Evolutionary conservation across 2,329 filamentous ascomycete species (phyloP).

Genomic region (Lachnellula cervina): DNA sequence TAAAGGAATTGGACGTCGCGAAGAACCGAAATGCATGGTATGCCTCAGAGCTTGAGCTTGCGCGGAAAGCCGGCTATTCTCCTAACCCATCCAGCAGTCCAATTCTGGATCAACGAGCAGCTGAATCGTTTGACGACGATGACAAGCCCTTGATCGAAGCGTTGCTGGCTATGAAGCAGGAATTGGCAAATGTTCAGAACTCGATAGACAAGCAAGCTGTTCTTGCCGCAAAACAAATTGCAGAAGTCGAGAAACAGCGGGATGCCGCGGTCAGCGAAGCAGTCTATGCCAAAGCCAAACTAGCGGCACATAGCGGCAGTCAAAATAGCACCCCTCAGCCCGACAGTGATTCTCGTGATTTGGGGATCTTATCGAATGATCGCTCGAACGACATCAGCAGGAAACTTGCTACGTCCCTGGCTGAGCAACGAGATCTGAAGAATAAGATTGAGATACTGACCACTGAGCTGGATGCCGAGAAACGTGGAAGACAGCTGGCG

Average conservation of each 20-base stretch:
- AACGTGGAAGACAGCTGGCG: slow-evolving; percentile 71
- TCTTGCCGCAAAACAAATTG: slow-evolving; percentile 80
- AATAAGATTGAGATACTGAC: slow-evolving; percentile 65
- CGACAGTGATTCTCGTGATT: slow-evolving; percentile 52
- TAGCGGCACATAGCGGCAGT: slow-evolving; percentile 75
- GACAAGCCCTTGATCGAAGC: slow-evolving; percentile 91
- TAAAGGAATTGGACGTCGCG: slow-evolving; percentile 80
- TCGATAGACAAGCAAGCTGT: slow-evolving; percentile 86
- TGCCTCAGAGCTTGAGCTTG: slow-evolving; percentile 87
- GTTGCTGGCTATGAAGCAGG: slow-evolving; percentile 82
- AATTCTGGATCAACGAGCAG: slow-evolving; percentile 67
- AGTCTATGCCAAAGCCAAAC: slow-evolving; percentile 87
- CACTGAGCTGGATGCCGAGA: slow-evolving; percentile 75
- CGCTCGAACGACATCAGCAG: slow-evolving; percentile 70
- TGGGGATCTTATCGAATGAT: slow-evolving; percentile 54
- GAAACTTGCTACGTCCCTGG: slow-evolving; percentile 77
- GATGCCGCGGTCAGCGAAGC: slow-evolving; percentile 94
- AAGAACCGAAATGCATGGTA: slow-evolving; percentile 95
- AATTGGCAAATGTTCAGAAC: slow-evolving; percentile 82
- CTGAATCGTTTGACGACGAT: slow-evolving; percentile 83
- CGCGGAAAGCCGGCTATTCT: slow-evolving; percentile 82
- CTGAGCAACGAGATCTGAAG: slow-evolving; percentile 74
- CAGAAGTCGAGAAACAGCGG: slow-evolving; percentile 89
- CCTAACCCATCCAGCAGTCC: slow-evolving; percentile 66
- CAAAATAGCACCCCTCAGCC: slow-evolving; percentile 55